A percentile compares a stretch with the other conserved stretches of the same genome.
Evolutionary conservation across 108 stramenopile genomes (phyloP).

Genomic region (Skeletonema menzelii): DNA sequence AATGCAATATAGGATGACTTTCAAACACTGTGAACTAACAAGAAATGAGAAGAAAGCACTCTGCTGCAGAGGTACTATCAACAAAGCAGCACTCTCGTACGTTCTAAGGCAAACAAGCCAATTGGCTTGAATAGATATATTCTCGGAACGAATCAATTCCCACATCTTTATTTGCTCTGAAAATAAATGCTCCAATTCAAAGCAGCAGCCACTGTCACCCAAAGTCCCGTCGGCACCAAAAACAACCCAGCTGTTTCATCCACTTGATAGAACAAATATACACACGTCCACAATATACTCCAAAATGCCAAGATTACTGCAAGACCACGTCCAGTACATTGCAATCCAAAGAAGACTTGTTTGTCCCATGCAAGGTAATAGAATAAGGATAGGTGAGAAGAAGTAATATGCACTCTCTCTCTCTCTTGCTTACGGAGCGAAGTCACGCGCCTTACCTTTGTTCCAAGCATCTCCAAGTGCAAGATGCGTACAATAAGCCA

Average conservation of each 20-base stretch:
- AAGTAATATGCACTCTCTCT: too few species aligned
- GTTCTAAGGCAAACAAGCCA: too few species aligned
- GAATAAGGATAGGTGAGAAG: too few species aligned
- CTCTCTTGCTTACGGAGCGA: too few species aligned
- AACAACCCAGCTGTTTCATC: conserved; percentile 56
- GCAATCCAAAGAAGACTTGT: conserved; percentile 69
- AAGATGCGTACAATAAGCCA: conserved; percentile 57
- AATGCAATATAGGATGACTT: not conserved
- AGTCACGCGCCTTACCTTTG: conserved; percentile 11
- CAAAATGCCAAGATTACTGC: conserved; percentile 62
- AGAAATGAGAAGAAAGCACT: too few species aligned
- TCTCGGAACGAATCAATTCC: not conserved
- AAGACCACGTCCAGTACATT: conserved; percentile 54
- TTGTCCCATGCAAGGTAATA: too few species aligned
- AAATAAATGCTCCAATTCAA: conserved; percentile 67
- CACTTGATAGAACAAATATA: conserved; percentile 49
- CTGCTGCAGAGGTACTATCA: too few species aligned
- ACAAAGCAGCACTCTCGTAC: too few species aligned
- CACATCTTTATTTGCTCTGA: not conserved
- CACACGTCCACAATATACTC: conserved; percentile 44
- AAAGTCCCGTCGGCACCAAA: conserved; percentile 64
- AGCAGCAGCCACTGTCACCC: conserved; percentile 70
- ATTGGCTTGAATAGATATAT: too few species aligned
- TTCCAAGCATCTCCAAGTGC: conserved; percentile 72
- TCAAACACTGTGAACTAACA: too few species aligned